These are phyloP conservation scores for Cicer bijugum DNA, from an alignment of 306 rosid species.

Conservation along the genomic window DNA sequence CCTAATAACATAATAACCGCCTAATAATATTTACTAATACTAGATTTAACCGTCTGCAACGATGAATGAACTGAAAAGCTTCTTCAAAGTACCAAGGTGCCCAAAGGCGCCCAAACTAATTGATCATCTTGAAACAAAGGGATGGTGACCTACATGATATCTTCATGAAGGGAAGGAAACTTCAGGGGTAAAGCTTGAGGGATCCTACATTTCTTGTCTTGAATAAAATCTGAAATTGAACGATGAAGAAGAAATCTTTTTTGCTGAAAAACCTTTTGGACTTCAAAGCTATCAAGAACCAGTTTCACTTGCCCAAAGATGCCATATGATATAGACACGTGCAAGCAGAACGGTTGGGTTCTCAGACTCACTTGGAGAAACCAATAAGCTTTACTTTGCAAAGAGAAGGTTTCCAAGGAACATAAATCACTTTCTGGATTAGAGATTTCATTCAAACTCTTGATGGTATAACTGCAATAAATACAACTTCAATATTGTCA, in stretches of 20 bases:
- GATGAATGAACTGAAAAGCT: not conserved
- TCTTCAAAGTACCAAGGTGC: not conserved
- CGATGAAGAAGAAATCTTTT: not conserved
- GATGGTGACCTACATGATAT: not conserved
- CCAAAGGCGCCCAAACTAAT: not conserved
- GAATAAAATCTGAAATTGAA: not conserved
- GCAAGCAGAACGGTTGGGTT: not conserved
- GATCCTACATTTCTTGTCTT: not conserved
- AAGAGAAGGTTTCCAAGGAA: constrained; percentile 72
- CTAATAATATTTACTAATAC: no score
- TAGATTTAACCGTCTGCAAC: not conserved
- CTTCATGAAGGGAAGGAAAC: not conserved
- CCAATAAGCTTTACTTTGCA: constrained; percentile 73
- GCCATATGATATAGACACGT: not conserved
- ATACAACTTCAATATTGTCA: not conserved
- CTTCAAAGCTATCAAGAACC: not conserved
- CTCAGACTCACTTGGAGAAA: constrained; percentile 62
- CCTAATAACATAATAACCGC: no score
- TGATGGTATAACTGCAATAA: constrained; percentile 55
- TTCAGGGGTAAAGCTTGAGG: not conserved
- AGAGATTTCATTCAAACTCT: constrained; percentile 56
- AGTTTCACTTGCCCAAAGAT: not conserved
- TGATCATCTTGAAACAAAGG: not conserved
- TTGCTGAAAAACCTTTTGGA: not conserved
- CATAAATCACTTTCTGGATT: constrained; percentile 59